Conservation (phyloP, 345 rosid species). For the Tarenaya hassleriana region DNA sequence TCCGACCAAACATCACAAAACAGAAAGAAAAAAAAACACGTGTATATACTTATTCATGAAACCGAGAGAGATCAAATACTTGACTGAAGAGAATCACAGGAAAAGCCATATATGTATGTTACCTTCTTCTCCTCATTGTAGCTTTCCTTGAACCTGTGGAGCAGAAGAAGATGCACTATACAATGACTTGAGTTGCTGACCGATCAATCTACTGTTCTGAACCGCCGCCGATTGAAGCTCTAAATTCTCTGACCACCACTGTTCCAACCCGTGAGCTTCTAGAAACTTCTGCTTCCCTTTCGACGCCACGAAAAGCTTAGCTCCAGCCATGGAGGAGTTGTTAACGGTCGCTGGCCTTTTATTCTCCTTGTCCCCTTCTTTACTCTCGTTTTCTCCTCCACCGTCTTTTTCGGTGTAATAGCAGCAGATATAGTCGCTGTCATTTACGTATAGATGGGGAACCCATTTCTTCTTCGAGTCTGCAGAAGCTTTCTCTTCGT, state of each 20-base stretch:
- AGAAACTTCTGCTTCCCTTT: constrained; percentile 90
- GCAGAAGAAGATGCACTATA: constrained; percentile 46
- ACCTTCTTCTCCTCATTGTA: too few relatives aligned
- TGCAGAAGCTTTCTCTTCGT: constrained; percentile 35
- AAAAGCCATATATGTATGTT: too few relatives aligned
- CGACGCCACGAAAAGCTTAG: constrained; percentile 82
- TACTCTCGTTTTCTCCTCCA: constrained; percentile 28
- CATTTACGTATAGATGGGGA: constrained; percentile 83
- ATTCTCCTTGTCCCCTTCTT: constrained; percentile 45
- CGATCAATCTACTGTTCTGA: constrained; percentile 68
- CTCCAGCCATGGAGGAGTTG: constrained; percentile 47
- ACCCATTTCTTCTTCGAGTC: constrained; percentile 67
- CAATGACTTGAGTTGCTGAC: constrained; percentile 83
- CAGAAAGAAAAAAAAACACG: too few relatives aligned
- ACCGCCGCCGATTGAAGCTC: constrained; percentile 59
- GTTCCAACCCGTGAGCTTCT: constrained; percentile 92
- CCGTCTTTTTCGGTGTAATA: constrained; percentile 55
- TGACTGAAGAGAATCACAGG: too few relatives aligned
- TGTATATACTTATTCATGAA: too few relatives aligned
- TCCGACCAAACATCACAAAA: too few relatives aligned
- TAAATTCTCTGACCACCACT: constrained; percentile 95
- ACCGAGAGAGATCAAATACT: too few relatives aligned
- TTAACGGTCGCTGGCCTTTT: constrained; percentile 18
- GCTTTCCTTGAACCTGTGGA: constrained; percentile 9
- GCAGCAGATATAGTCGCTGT: constrained; percentile 88